These are phyloP conservation scores for Celoporthe dispersa DNA, from an alignment of 2,329 filamentous ascomycete species.

Conservation along the genomic window DNA sequence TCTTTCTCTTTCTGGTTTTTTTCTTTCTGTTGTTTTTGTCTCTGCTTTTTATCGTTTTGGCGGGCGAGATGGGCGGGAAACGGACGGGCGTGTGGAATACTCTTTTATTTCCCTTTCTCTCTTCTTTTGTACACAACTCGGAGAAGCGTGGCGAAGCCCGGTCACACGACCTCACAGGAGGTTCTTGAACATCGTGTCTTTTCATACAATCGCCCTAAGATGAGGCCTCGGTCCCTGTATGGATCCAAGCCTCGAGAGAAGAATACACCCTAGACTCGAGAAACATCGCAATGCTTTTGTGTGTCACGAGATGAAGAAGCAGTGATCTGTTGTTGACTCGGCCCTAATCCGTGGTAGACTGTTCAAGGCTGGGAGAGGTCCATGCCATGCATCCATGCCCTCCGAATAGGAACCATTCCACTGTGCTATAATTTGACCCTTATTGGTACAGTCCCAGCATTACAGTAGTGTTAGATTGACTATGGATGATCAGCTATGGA, in stretches of 20 bases:
- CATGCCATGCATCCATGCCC: too few species aligned
- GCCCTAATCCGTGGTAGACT: background rate
- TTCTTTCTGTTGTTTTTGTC: background rate
- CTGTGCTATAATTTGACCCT: too few species aligned
- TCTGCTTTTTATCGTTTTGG: background rate
- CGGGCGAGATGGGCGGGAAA: background rate
- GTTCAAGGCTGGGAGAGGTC: too few species aligned
- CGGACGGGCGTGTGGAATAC: background rate
- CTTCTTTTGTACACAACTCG: background rate
- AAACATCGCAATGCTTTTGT: background rate
- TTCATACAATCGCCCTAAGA: conserved; percentile 2
- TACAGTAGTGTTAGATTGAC: too few species aligned
- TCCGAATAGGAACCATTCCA: too few species aligned
- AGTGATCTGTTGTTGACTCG: background rate
- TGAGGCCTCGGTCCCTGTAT: background rate
- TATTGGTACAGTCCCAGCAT: too few species aligned
- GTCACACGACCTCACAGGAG: background rate
- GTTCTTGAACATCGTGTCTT: background rate
- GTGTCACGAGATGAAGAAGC: background rate
- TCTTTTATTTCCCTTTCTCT: background rate
- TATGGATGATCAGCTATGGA: too few species aligned
- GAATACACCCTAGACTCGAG: background rate
- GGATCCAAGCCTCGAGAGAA: background rate
- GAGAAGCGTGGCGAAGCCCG: conserved; percentile 1
- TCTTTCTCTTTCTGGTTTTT: background rate